Percentiles rank a stretch among this genome's conserved stretches.
These are phyloP conservation scores for Syncephalis fuscata DNA, from an alignment of 371 early-diverging fungal species.

Conservation along the genomic window DNA sequence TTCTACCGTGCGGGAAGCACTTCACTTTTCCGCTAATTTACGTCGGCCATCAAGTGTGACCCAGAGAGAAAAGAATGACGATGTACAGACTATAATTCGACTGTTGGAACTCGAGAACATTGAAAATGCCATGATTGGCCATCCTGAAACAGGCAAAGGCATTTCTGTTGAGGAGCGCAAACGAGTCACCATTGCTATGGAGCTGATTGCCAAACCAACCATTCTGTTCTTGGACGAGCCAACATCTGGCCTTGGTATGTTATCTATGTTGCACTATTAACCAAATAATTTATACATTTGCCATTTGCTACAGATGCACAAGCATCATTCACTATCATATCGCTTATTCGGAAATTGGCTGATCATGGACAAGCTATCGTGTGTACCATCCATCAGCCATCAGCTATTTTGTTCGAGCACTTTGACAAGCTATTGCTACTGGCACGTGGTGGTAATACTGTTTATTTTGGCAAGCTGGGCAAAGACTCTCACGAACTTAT, in stretches of 20 bases:
- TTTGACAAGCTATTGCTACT: slow-evolving; percentile 66
- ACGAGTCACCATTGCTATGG: slow-evolving; percentile 43
- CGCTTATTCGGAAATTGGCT: slow-evolving; percentile 52
- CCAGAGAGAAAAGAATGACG: slow-evolving; percentile 38
- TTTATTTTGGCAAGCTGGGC: slow-evolving; percentile 65
- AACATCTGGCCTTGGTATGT: slow-evolving; percentile 36
- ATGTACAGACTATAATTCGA: slow-evolving; percentile 47
- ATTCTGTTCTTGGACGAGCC: slow-evolving; percentile 75
- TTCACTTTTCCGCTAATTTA: slow-evolving; percentile 51
- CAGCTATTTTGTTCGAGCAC: slow-evolving; percentile 56
- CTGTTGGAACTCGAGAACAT: slow-evolving; percentile 44
- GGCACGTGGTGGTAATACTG: slow-evolving; percentile 59
- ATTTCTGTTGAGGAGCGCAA: slow-evolving; percentile 48
- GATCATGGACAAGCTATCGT: slow-evolving; percentile 43
- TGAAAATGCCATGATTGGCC: slow-evolving; percentile 35
- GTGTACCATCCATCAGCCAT: slow-evolving; percentile 81
- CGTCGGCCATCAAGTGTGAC: slow-evolving; percentile 41
- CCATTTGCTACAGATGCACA: no score
- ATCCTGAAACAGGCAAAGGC: slow-evolving; percentile 30
- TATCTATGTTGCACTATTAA: no score
- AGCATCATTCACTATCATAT: slow-evolving; percentile 49
- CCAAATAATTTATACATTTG: no score
- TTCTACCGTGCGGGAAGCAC: slow-evolving; percentile 41
- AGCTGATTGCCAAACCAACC: slow-evolving; percentile 54
- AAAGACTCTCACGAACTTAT: slow-evolving; percentile 28